Evolutionary conservation across 768 basidiomycete genomes (phyloP).

Genomic region (Mycena venus): DNA sequence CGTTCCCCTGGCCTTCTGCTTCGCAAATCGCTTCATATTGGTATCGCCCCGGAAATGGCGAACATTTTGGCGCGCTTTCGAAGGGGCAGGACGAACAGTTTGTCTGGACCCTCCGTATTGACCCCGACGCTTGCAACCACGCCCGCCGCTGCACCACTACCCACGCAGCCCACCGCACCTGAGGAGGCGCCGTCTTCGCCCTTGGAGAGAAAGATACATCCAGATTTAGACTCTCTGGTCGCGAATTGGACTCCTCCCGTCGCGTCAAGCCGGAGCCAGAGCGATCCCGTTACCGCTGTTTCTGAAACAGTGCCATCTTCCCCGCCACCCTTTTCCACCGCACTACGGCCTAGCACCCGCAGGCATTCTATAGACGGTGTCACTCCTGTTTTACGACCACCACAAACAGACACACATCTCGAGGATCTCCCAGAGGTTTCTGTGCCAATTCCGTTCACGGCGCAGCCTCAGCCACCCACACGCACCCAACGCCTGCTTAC

Average conservation of each 20-base stretch:
- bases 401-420: background rate
- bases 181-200: background rate
- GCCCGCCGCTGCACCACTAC: background rate
- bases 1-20: background rate
- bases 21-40: background rate
- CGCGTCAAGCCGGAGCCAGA: background rate
- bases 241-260: constrained; percentile 26
- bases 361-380: constrained; percentile 25
- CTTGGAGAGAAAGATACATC: constrained; percentile 31
- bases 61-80: constrained; percentile 27
- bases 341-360: constrained; percentile 22
- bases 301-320: background rate
- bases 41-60: constrained; percentile 6
- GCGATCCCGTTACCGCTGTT: background rate
- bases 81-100: constrained; percentile 26
- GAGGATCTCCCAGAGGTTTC: constrained; percentile 20
- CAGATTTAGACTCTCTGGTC: constrained; percentile 31
- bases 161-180: background rate
- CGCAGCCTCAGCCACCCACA: constrained; percentile 12
- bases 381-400: background rate
- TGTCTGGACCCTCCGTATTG: constrained; percentile 10
- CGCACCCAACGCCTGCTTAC: constrained; percentile 9
- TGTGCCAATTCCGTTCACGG: constrained; percentile 4
- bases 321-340: constrained; percentile 10
- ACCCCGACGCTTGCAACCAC: background rate